Evolutionary conservation across 345 rosid species (phyloP).

Genomic region (Rubroshorea leprosula): DNA sequence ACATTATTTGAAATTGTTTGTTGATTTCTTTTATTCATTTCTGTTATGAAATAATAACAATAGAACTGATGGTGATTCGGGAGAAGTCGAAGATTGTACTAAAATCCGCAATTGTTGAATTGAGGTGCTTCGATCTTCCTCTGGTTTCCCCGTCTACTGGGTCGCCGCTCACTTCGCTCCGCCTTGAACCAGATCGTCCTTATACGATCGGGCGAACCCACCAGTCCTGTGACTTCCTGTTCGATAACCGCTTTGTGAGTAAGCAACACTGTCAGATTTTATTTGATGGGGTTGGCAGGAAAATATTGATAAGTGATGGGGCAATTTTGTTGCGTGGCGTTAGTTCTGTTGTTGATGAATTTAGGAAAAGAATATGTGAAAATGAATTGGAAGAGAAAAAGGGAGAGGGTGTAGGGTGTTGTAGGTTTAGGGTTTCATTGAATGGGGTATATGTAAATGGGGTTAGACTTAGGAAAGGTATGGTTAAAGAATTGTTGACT

Average conservation of each 20-base stretch:
- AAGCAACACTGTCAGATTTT: conserved; percentile 71
- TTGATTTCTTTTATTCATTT: too few relatives aligned
- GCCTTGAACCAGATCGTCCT: conserved; percentile 41
- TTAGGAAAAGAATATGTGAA: conserved; percentile 31
- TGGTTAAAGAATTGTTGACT: conserved; percentile 35
- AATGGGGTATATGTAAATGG: conserved; percentile 75
- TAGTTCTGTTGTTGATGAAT: conserved; percentile 28
- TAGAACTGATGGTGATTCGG: conserved; percentile 17
- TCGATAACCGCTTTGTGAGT: conserved; percentile 46
- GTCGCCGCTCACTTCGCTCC: conserved; percentile 29
- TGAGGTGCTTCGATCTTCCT: conserved; percentile 43
- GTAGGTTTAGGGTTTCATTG: conserved; percentile 30
- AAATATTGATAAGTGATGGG: conserved; percentile 58
- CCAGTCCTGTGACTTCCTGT: conserved; percentile 38
- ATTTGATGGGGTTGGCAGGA: conserved; percentile 41
- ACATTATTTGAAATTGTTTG: too few relatives aligned
- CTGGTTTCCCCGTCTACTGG: conserved; percentile 44
- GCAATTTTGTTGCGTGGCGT: conserved; percentile 13
- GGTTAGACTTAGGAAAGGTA: conserved; percentile 33
- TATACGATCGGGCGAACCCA: conserved; percentile 58
- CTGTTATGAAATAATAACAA: background rate
- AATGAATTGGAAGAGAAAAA: conserved; percentile 29
- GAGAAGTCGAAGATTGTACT: conserved; percentile 26
- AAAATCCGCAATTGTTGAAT: conserved; percentile 37
- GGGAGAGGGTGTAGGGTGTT: conserved; percentile 16